Conservation (phyloP, 495 filamentous ascomycete genomes). For the Penicillium egyptiacum region DNA sequence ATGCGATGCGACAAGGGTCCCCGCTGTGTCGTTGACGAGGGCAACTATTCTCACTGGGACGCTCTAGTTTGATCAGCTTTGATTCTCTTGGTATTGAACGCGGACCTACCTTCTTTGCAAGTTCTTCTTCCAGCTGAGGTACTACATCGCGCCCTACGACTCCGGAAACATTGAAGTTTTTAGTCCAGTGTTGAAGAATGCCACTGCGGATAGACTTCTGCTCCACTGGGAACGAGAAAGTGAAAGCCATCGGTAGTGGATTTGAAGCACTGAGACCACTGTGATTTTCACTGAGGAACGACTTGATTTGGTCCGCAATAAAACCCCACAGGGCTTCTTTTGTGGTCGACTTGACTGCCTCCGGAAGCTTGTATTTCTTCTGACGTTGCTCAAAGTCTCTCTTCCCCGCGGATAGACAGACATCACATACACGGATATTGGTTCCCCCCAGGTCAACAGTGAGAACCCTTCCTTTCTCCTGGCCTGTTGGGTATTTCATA, state of each 20-base stretch:
- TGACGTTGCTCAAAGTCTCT: constrained; percentile 91
- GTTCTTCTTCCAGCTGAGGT: constrained; percentile 78
- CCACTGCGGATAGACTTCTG: constrained; percentile 88
- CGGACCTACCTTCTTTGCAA: constrained; percentile 63
- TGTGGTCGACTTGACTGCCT: constrained; percentile 79
- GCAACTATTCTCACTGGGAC: constrained; percentile 84
- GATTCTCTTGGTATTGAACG: background rate
- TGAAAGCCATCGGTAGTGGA: constrained; percentile 77
- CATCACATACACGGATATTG: constrained; percentile 89
- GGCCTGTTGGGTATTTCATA: constrained; percentile 73
- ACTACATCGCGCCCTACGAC: constrained; percentile 91
- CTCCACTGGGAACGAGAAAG: constrained; percentile 90
- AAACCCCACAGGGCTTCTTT: constrained; percentile 87
- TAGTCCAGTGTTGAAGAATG: constrained; percentile 91
- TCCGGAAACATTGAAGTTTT: constrained; percentile 88
- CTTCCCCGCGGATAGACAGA: constrained; percentile 73
- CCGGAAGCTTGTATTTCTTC: constrained; percentile 87
- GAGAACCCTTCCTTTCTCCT: constrained; percentile 82
- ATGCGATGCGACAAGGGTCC: constrained; percentile 86
- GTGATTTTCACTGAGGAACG: constrained; percentile 83
- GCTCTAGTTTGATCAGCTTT: constrained; percentile 45
- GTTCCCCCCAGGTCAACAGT: constrained; percentile 96
- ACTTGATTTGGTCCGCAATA: constrained; percentile 81
- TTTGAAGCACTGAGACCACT: constrained; percentile 50
- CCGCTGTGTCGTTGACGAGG: constrained; percentile 92